Base-by-base conservation (phyloP, 139 green algal species). In the Chlamydomonas incerta region DNA sequence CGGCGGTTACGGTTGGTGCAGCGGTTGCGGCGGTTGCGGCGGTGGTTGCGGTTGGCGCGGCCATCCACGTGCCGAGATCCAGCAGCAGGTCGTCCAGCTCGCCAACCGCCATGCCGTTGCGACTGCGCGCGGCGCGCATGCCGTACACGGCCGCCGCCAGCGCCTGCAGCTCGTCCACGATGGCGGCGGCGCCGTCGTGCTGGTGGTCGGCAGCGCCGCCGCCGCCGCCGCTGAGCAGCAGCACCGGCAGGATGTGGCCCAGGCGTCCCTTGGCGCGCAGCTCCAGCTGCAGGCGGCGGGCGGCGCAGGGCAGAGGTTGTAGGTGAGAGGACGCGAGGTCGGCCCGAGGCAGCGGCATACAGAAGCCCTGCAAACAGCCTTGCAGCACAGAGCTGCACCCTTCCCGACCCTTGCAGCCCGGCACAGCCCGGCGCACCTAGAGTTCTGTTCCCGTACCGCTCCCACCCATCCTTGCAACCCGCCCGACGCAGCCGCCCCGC, bases 81-180 rank as follows among this genome's bases (percentile, higher is more conserved):
- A 85, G 47, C 47, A 85, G 79, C 46, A 85, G 47, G 46, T 85
- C 79, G 66, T 85, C 79, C 79, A 85, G 79, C 79, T 85, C 55
- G 55, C 55, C 20, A 23, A 62, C 55, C 21, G 20, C 8, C 55
- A 24, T 62, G 21, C 55, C 11, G 55, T 23, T 62, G 55, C 21
- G 41, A 18, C 55, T 24, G 55, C 20, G 2, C 2, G 20, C 55
- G 2, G 55, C 55, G 17, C 18, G 20, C 55, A 24, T 62, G 55
- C 11, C 55, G 55, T 62, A 62, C 55, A 23, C 55, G 55, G 3
- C 2, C 11, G 77, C 35, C 15, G 20, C 28, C 20, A 60, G 63
- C 20, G 20, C 20, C 31, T 55, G 47, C 65, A 85, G 79, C 79
- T 85, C 79, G 5, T 47, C 24, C 23, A 33, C 79, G 0, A 85